These are phyloP conservation scores for Tephrocybe sp. DNA, from an alignment of 768 basidiomycete species.

Conservation along the genomic window DNA sequence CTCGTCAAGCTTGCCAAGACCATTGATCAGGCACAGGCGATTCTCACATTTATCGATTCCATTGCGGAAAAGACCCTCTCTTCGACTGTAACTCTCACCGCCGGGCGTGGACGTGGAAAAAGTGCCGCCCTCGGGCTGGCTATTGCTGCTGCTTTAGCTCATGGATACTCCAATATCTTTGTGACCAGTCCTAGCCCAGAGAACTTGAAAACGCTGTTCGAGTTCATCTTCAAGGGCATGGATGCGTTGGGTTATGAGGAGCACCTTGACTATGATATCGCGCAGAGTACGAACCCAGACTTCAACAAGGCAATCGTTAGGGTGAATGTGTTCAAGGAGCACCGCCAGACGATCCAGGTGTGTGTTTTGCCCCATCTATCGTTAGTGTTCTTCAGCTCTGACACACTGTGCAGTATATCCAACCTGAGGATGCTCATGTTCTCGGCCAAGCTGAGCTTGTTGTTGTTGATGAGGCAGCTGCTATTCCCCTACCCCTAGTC, in stretches of 20 bases:
- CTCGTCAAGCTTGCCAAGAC: conserved; percentile 90
- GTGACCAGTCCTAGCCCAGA: conserved; percentile 97
- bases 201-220: conserved; percentile 96
- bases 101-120: conserved; percentile 93
- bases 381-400: not conserved
- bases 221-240: conserved; percentile 96
- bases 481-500: conserved; percentile 95
- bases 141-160: conserved; percentile 87
- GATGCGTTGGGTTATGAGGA: conserved; percentile 95
- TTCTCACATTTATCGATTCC: conserved; percentile 93
- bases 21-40: conserved; percentile 89
- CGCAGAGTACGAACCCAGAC: conserved; percentile 92
- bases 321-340: conserved; percentile 90
- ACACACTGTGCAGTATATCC: conserved; percentile 71
- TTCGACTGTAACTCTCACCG: conserved; percentile 93
- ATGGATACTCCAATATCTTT: conserved; percentile 97
- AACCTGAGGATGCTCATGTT: conserved; percentile 97
- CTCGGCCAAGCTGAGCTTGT: conserved; percentile 97
- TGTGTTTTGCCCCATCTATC: conserved; percentile 13
- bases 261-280: conserved; percentile 95
- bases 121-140: conserved; percentile 95
- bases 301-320: conserved; percentile 94
- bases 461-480: conserved; percentile 97
- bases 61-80: conserved; percentile 91
- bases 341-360: conserved; percentile 96